Percentiles rank a stretch among this genome's conserved stretches.
phyloP scores from a whole-genome alignment of 208 protist species.

The Crithidia bombi region DNA sequence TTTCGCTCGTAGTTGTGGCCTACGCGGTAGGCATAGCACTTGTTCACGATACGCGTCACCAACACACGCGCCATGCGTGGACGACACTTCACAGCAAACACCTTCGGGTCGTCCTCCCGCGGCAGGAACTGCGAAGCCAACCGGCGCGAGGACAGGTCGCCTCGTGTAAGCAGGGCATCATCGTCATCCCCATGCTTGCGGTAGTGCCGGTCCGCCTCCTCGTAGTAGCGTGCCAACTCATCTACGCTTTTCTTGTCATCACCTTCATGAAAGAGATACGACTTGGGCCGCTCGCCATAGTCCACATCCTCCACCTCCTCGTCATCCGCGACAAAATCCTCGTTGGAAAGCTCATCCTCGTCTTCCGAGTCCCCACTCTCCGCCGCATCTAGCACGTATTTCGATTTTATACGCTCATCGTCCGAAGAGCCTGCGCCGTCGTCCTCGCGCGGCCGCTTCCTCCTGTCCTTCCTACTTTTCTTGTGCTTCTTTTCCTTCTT shows the following conservation, averaged over 20 bases:
- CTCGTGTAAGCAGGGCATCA: constrained; percentile 30
- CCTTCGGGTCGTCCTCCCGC: constrained; percentile 81
- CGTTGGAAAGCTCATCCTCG: constrained; percentile 34
- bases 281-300: constrained; percentile 25
- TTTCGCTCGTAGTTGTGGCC: constrained; percentile 77
- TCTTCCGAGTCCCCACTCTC: constrained; percentile 44
- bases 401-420: constrained; percentile 28
- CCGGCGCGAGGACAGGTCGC: constrained; percentile 69
- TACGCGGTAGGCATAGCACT: constrained; percentile 89
- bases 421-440: constrained; percentile 27
- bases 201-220: constrained; percentile 55
- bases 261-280: constrained; percentile 68
- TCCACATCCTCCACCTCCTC: constrained; percentile 37
- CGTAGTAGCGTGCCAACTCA: constrained; percentile 77
- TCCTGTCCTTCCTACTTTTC: constrained; percentile 30
- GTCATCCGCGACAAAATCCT: constrained; percentile 53
- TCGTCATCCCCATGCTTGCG: constrained; percentile 18
- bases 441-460: constrained; percentile 29
- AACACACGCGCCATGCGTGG: constrained; percentile 85
- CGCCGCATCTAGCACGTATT: constrained; percentile 40
- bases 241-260: constrained; percentile 75
- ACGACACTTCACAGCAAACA: constrained; percentile 89
- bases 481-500: constrained; percentile 38
- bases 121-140: constrained; percentile 82
- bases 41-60: constrained; percentile 92